Conservation (phyloP, 1,284 basidiomycete species). For the Phenoliferia sp. region DNA sequence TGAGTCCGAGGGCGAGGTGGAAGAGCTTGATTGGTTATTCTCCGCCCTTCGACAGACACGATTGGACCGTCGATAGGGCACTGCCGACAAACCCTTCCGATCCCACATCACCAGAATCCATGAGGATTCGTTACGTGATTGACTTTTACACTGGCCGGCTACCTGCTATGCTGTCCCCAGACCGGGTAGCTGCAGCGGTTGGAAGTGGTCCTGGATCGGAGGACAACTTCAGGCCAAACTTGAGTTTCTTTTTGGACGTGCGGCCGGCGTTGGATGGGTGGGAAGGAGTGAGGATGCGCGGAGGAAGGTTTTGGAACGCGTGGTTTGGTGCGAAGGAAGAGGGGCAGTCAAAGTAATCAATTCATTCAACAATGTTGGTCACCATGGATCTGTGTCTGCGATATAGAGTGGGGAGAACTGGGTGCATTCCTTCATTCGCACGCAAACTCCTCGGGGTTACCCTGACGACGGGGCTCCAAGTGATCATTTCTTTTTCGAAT, state of each 20-base stretch:
- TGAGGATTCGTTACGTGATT: constrained; percentile 86
- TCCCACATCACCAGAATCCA: constrained; percentile 47
- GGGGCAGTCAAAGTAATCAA: no score
- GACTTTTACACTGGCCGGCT: constrained; percentile 93
- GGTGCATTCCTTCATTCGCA: no score
- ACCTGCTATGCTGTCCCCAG: constrained; percentile 42
- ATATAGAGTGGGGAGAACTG: no score
- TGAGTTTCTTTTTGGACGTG: constrained; percentile 87
- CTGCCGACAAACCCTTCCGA: constrained; percentile 55
- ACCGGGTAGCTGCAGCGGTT: constrained; percentile 41
- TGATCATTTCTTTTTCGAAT: no score
- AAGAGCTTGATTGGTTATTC: constrained; percentile 84
- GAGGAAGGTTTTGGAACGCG: constrained; percentile 14
- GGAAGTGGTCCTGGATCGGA: constrained; percentile 23
- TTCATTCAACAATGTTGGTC: no score
- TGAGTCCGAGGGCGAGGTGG: constrained; percentile 73
- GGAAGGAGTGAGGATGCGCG: constrained; percentile 73
- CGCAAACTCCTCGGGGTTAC: no score
- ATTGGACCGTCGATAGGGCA: constrained; percentile 96
- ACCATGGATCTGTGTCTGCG: no score
- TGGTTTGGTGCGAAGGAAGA: neutral
- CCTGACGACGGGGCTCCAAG: no score
- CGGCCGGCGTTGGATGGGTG: constrained; percentile 86
- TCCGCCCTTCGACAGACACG: constrained; percentile 92
- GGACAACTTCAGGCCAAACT: constrained; percentile 24